Evolutionary conservation across 768 basidiomycete genomes (phyloP).

Genomic region (Boletus tomentosulus): DNA sequence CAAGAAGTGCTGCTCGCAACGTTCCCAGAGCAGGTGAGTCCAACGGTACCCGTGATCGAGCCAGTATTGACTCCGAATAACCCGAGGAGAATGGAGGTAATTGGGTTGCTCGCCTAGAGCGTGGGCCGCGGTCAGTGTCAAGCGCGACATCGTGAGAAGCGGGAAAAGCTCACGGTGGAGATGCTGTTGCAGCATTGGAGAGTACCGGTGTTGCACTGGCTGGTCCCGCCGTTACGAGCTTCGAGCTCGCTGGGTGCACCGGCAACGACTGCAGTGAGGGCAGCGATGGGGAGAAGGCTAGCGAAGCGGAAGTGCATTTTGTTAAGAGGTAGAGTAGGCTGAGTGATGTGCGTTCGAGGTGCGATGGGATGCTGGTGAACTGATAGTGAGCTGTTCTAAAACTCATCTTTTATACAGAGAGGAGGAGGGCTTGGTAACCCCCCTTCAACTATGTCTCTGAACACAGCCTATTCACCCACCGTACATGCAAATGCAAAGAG

Average conservation of each 20-base stretch:
- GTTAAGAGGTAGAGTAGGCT: not conserved
- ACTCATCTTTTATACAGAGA: constrained; percentile 9
- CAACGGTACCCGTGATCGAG: not conserved
- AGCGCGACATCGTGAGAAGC: no score
- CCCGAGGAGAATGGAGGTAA: not conserved
- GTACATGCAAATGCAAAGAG: not conserved
- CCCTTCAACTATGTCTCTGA: not conserved
- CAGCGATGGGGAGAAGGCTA: constrained; percentile 8
- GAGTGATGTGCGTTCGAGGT: not conserved
- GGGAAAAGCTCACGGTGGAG: not conserved
- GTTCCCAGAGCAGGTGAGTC: not conserved
- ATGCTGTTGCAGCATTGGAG: constrained; percentile 9
- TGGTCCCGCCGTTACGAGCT: not conserved
- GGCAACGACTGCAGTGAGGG: constrained; percentile 2
- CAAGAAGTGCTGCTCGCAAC: constrained; percentile 3
- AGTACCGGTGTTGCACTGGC: constrained; percentile 11
- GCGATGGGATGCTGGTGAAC: not conserved
- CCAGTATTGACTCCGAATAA: not conserved
- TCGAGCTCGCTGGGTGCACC: constrained; percentile 8
- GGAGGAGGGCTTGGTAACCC: no score
- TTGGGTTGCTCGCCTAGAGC: not conserved
- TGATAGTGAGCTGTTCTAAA: not conserved
- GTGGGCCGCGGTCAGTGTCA: not conserved
- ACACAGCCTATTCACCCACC: not conserved
- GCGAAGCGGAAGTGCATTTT: constrained; percentile 9